Evolutionary conservation across 2,329 filamentous ascomycete genomes (phyloP).

Genomic region (Plenodomus biglobosus): DNA sequence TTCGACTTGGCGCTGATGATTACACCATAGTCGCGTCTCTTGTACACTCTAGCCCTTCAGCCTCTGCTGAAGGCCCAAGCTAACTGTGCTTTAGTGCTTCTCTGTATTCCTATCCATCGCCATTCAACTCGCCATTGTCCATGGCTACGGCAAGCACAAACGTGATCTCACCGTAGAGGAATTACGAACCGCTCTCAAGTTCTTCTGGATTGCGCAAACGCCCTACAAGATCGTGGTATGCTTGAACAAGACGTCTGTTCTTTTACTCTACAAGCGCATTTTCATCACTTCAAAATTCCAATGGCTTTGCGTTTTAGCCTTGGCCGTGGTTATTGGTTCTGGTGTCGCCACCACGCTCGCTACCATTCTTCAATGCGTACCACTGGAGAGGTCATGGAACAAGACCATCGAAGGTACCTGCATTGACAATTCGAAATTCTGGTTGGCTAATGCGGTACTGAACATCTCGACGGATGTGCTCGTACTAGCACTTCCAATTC

Average conservation of each 20-base stretch:
- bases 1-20: conserved; percentile 1
- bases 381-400: conserved; percentile 6
- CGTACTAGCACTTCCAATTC: conserved; percentile 7
- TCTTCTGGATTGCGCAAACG: conserved; percentile 5
- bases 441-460: conserved; percentile 8
- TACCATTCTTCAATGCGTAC: conserved; percentile 10
- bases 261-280: conserved; percentile 7
- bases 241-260: conserved; percentile 6
- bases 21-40: conserved; percentile 5
- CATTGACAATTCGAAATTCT: conserved; percentile 11
- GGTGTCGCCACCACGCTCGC: conserved; percentile 4
- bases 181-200: not conserved
- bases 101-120: conserved; percentile 4
- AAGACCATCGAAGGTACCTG: conserved; percentile 6
- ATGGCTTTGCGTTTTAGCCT: conserved; percentile 1
- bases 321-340: conserved; percentile 4
- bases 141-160: conserved; percentile 5
- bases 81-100: not conserved
- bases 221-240: conserved; percentile 5
- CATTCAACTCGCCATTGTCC: conserved; percentile 4
- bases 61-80: not conserved
- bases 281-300: conserved; percentile 1
- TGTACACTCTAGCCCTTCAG: not conserved
- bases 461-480: conserved; percentile 10
- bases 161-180: not conserved